Evolutionary conservation across 2,329 filamentous ascomycete species (phyloP).

Genomic region (Verticillium klebahnii): DNA sequence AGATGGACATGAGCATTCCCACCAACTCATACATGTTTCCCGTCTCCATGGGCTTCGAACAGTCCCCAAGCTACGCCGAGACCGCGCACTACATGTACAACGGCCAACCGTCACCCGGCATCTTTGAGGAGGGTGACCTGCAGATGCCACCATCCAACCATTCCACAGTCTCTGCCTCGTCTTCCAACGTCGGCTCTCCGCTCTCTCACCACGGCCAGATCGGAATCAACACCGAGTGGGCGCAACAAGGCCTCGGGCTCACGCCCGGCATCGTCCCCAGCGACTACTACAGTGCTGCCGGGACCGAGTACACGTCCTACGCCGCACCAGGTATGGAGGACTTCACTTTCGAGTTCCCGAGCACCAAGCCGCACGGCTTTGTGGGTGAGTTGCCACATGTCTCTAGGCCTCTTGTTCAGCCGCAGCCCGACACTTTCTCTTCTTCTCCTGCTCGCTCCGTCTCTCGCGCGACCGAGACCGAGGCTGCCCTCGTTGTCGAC

Average conservation of each 20-base stretch:
- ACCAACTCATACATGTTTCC: constrained; percentile 38
- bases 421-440: constrained; percentile 8
- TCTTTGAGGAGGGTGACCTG: constrained; percentile 49
- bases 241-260: constrained; percentile 48
- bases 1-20: constrained; percentile 44
- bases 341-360: constrained; percentile 42
- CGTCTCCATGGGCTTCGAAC: constrained; percentile 40
- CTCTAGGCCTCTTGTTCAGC: constrained; percentile 19
- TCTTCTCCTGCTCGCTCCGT: constrained; percentile 19
- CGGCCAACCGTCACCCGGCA: constrained; percentile 41
- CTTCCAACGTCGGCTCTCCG: constrained; percentile 64
- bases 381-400: constrained; percentile 50
- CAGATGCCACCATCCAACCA: constrained; percentile 50
- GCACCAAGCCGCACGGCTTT: constrained; percentile 43
- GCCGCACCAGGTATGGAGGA: constrained; percentile 46
- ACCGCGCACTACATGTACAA: constrained; percentile 37
- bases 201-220: constrained; percentile 56
- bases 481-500: neutral
- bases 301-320: constrained; percentile 50
- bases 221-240: constrained; percentile 56
- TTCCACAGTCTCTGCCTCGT: constrained; percentile 60
- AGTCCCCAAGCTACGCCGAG: constrained; percentile 40
- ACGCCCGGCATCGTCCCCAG: constrained; percentile 60
- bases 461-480: constrained; percentile 12
- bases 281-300: constrained; percentile 47